phyloP scores from a whole-genome alignment of 2,329 filamentous ascomycete species.

The Phyllosticta paracitricarpa region DNA sequence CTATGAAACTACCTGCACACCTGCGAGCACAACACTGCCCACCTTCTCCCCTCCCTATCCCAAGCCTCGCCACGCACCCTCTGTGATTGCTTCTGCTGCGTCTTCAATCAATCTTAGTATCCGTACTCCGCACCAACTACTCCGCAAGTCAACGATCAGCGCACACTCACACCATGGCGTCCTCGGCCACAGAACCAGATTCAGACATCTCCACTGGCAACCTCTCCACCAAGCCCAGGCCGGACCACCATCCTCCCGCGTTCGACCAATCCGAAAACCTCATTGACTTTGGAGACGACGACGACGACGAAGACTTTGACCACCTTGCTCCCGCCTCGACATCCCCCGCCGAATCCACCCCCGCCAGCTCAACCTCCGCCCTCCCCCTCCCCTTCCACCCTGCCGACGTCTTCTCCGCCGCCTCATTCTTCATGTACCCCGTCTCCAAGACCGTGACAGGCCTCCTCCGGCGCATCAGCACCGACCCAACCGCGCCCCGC shows the following conservation, averaged over 20 bases:
- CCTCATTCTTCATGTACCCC: slow-evolving; percentile 40
- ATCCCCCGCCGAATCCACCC: neutral
- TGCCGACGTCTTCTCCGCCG: slow-evolving; percentile 15
- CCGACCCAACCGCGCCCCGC: slow-evolving; percentile 27
- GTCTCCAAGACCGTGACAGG: slow-evolving; percentile 39
- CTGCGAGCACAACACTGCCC: neutral
- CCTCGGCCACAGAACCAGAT: neutral
- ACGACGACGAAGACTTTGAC: neutral
- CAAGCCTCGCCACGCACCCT: neutral
- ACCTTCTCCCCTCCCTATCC: neutral
- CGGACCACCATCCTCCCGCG: neutral
- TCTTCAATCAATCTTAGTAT: neutral
- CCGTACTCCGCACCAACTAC: neutral
- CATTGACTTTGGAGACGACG: neutral
- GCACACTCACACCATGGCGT: neutral
- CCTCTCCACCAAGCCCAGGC: neutral
- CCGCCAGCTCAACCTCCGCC: neutral
- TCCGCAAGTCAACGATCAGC: neutral
- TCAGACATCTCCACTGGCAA: neutral
- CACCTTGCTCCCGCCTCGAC: neutral
- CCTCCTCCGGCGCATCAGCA: slow-evolving; percentile 37
- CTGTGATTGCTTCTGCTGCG: neutral
- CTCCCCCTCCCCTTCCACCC: neutral
- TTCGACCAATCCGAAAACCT: neutral
- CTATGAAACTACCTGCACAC: neutral